Base-by-base conservation (phyloP, 2,329 filamentous ascomycete genomes). In the Talaromyces amestolkiae region DNA sequence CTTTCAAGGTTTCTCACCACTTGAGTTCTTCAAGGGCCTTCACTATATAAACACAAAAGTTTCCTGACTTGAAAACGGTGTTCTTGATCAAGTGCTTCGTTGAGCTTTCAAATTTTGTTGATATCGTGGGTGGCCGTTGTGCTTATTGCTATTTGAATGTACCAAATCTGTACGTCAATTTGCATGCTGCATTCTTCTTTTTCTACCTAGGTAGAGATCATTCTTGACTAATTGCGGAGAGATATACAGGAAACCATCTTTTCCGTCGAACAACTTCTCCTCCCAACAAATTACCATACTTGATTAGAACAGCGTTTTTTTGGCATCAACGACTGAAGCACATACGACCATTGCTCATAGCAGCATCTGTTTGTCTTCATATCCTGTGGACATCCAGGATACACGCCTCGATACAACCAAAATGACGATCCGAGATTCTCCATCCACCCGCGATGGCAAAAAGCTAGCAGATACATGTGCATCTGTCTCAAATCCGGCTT, bases 351-450 rank as follows among this genome's bases (percentile, higher is more conserved):
- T 22, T 37, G n/a, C n/a, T 24, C 3, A 33, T 41, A 59, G 9
- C 19, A 59, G 9, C 19, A 37, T 7, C 31, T 43, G 10, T 59
- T 43, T 47, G 49, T 8, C 19, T 59, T 4, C 17, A 45, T 31
- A 19, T 15, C 10, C 43, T 9, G 10, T 22, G n/a, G 24, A 19
- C 31, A 31, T 19, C 13, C 11, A 24, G 33, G 27, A 56, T 13
- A 22, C 37, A 24, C 24, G 15, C 43, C 17, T 37, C 17, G n/a
- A 33, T 58, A 47, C 33, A 51, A 27, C 4, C 39, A 65, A 39
- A 41, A 65, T 65, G 64, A 59, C 54, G 2, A 19, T 61, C 24
- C 56, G 64, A 61, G 49, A 51, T n/a, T 31, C 53, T 62, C 19
- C 39, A 22, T 31, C 39, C 11, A 49, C 15, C 24, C 22, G 31